Evolutionary conservation across 1,139 yeast species (phyloP).

Genomic region (Sugiyamaella sp.): DNA sequence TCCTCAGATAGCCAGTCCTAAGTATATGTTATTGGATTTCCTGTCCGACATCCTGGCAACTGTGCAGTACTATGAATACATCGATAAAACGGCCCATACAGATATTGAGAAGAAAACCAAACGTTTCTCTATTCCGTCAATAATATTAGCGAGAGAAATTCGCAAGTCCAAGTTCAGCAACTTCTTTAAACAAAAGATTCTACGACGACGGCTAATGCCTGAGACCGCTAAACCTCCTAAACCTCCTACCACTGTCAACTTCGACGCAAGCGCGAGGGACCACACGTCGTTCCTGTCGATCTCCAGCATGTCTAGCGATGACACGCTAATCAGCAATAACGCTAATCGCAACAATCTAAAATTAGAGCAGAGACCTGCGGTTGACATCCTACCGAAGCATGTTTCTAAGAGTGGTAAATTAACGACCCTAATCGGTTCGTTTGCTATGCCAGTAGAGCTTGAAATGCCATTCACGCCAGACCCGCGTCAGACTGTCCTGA

Average conservation of each 20-base stretch:
- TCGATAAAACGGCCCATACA: background rate
- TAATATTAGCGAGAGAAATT: background rate
- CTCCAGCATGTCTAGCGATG: background rate
- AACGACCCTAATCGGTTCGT: background rate
- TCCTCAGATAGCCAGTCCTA: background rate
- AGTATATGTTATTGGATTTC: conserved; percentile 1
- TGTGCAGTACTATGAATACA: conserved; percentile 14
- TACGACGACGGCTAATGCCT: no score
- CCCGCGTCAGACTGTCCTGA: conserved; percentile 15
- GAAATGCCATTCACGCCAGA: conserved; percentile 13
- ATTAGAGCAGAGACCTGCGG: background rate
- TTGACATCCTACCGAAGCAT: conserved; percentile 3
- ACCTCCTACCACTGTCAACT: background rate
- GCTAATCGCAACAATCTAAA: background rate
- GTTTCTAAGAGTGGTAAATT: conserved; percentile 5
- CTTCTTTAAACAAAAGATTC: background rate
- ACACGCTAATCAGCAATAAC: background rate
- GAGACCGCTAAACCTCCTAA: background rate
- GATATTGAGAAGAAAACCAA: background rate
- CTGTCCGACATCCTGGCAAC: conserved; percentile 10
- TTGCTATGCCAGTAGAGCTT: background rate
- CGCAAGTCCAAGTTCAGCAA: background rate
- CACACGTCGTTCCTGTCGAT: background rate
- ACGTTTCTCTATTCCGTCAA: background rate
- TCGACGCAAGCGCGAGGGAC: background rate